Percentiles rank a stretch among this genome's conserved stretches.
phyloP scores from a whole-genome alignment of 306 rosid species.

The Betula pendula region DNA sequence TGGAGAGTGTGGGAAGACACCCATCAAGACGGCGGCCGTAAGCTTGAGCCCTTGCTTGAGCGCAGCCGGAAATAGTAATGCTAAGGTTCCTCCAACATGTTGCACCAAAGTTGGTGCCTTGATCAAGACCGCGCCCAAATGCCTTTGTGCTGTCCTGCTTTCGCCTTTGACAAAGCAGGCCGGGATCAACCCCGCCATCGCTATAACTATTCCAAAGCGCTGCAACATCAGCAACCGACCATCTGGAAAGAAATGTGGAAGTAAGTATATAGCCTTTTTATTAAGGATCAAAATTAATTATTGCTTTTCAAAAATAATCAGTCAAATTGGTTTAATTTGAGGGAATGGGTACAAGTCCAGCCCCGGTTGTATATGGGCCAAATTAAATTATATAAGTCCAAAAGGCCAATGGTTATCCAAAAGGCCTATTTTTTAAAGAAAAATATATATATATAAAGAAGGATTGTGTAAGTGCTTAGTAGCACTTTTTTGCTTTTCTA shows the following conservation, averaged over 20 bases:
- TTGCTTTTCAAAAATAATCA: too few species aligned
- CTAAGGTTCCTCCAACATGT: conserved; percentile 65
- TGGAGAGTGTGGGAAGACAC: conserved; percentile 79
- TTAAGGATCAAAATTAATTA: too few species aligned
- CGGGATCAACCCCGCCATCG: conserved; percentile 67
- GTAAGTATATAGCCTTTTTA: too few species aligned
- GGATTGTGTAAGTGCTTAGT: too few species aligned
- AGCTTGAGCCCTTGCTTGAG: conserved; percentile 74
- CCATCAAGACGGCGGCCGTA: conserved; percentile 74
- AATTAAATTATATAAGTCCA: too few species aligned
- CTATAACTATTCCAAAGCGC: conserved; percentile 77
- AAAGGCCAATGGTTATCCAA: too few species aligned
- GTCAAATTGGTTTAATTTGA: too few species aligned
- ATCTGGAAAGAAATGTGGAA: conserved; percentile 86
- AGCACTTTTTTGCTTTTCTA: too few species aligned
- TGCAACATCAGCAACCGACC: conserved; percentile 85
- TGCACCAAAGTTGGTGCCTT: conserved; percentile 65
- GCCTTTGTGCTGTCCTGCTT: conserved; percentile 78
- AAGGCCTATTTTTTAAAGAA: too few species aligned
- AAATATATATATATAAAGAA: too few species aligned
- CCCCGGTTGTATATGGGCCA: too few species aligned
- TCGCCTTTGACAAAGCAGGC: conserved; percentile 85
- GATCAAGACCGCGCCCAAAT: conserved; percentile 59
- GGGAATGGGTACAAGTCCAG: too few species aligned
- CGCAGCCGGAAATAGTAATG: conserved; percentile 49